Evolutionary conservation across 2,329 filamentous ascomycete genomes (phyloP).

Genomic region (Zymoseptoria crescenta): DNA sequence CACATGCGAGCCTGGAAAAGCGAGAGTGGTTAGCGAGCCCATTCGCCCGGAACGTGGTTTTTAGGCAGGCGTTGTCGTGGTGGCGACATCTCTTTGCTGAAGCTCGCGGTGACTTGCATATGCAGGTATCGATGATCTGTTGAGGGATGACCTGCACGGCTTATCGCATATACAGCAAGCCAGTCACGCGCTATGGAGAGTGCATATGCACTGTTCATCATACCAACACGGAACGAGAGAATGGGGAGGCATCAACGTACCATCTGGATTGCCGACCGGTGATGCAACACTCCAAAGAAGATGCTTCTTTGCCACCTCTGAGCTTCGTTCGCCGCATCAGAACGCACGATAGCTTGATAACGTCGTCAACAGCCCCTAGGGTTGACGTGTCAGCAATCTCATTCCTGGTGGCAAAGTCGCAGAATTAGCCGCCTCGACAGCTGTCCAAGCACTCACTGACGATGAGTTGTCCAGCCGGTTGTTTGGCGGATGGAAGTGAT

Average conservation of each 20-base stretch:
- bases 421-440: neutral
- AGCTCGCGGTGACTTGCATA: neutral
- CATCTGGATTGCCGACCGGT: conserved; percentile 53
- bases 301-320: conserved; percentile 18
- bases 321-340: conserved; percentile 52
- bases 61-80: too few relatives aligned
- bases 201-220: conserved; percentile 2
- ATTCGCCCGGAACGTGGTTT: too few relatives aligned
- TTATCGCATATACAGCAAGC: neutral
- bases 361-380: conserved; percentile 55
- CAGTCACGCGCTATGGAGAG: neutral
- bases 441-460: conserved; percentile 40
- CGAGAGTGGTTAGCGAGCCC: conserved; percentile 1
- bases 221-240: neutral
- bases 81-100: neutral
- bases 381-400: neutral
- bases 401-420: neutral
- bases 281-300: conserved; percentile 51
- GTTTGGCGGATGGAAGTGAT: conserved; percentile 50
- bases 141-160: neutral
- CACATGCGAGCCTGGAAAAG: conserved; percentile 53
- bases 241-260: conserved; percentile 38
- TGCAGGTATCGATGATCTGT: neutral
- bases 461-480: conserved; percentile 53
- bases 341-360: conserved; percentile 56